A percentile compares a stretch with the other conserved stretches of the same genome.
These are phyloP conservation scores for Vigna mungo DNA, from an alignment of 306 rosid genomes.

Conservation along the genomic window DNA sequence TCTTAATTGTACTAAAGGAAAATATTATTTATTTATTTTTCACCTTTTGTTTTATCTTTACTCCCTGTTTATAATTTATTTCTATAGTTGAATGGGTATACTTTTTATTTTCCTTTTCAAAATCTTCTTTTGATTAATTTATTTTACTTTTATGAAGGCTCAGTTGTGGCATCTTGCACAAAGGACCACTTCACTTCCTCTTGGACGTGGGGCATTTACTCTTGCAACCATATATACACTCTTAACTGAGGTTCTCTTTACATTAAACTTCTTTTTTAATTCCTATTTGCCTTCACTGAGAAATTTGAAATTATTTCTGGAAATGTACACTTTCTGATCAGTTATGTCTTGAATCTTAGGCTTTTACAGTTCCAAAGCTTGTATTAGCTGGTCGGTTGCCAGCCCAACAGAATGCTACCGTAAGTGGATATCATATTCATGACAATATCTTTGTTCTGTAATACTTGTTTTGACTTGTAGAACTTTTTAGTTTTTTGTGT, in stretches of 20 bases:
- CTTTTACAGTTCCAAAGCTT: constrained; percentile 89
- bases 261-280: not conserved
- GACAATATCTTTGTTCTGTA: not conserved
- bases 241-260: constrained; percentile 79
- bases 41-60: not conserved
- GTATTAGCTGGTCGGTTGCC: constrained; percentile 97
- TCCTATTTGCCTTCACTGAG: constrained; percentile 25
- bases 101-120: not conserved
- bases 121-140: constrained; percentile 36
- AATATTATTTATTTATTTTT: not conserved
- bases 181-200: constrained; percentile 93
- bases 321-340: constrained; percentile 41
- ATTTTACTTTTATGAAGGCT: constrained; percentile 62
- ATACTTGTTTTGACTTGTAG: constrained; percentile 33
- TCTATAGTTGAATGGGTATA: constrained; percentile 25
- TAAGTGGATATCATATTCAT: constrained; percentile 57
- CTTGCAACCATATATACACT: constrained; percentile 96
- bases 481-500: constrained; percentile 21
- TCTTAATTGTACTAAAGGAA: not conserved
- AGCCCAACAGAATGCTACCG: constrained; percentile 97
- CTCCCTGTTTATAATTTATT: constrained; percentile 26
- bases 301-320: constrained; percentile 15
- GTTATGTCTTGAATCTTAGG: constrained; percentile 56
- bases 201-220: constrained; percentile 98
- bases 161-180: constrained; percentile 97